A percentile compares a stretch with the other conserved stretches of the same genome.
phyloP scores from a whole-genome alignment of 1,284 basidiomycete species.

The Ganoderma lingzhi region DNA sequence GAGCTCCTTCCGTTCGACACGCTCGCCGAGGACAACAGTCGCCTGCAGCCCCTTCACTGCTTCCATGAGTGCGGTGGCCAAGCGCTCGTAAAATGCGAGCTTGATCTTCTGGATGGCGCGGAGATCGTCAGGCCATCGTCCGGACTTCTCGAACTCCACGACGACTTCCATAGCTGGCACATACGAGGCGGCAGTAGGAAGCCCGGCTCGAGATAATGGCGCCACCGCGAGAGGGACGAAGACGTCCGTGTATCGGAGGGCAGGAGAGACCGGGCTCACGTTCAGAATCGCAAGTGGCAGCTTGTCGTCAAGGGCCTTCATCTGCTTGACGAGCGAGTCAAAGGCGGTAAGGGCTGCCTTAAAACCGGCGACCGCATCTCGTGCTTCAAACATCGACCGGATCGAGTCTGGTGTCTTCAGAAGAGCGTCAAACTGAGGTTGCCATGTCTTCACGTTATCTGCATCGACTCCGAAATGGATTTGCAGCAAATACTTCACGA shows the following conservation, averaged over 20 bases:
- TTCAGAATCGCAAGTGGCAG: slow-evolving; percentile 86
- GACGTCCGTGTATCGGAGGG: slow-evolving; percentile 85
- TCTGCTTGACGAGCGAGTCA: slow-evolving; percentile 78
- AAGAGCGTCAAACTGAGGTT: slow-evolving; percentile 70
- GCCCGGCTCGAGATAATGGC: slow-evolving; percentile 48
- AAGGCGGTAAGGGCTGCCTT: slow-evolving; percentile 83
- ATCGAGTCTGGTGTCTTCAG: slow-evolving; percentile 72
- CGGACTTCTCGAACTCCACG: slow-evolving; percentile 91
- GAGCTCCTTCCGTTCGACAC: slow-evolving; percentile 58
- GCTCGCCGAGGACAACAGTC: slow-evolving; percentile 64
- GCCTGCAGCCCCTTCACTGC: slow-evolving; percentile 61
- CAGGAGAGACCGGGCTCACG: slow-evolving; percentile 77
- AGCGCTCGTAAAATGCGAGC: slow-evolving; percentile 88
- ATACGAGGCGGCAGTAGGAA: slow-evolving; percentile 70
- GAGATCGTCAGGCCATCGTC: slow-evolving; percentile 96
- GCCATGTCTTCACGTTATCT: slow-evolving; percentile 63
- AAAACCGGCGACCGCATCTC: slow-evolving; percentile 69
- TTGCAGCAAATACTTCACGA: slow-evolving; percentile 79
- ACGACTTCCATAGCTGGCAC: slow-evolving; percentile 76
- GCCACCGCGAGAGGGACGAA: slow-evolving; percentile 77
- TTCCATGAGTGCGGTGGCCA: slow-evolving; percentile 71
- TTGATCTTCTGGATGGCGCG: slow-evolving; percentile 95
- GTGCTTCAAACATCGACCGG: slow-evolving; percentile 55
- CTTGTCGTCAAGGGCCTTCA: slow-evolving; percentile 82
- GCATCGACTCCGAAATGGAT: slow-evolving; percentile 76